Evolutionary conservation across 2,329 filamentous ascomycete genomes (phyloP), one percentile per base, ranked within the genome.

Genomic region (Trichoderma atroviride): DNA sequence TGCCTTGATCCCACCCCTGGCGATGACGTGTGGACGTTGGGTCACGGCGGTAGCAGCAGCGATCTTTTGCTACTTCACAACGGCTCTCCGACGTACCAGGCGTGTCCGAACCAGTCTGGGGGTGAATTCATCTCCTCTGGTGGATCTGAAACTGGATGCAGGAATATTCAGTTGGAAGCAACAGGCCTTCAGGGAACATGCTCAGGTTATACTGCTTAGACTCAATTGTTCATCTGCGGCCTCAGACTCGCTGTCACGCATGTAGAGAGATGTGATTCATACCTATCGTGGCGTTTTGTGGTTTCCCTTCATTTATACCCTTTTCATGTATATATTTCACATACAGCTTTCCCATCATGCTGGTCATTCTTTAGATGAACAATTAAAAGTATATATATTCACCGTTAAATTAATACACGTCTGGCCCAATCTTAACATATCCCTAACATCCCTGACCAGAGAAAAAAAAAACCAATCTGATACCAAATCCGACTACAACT

Each of bases 1-100:
- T 80, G 78, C 10, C 75, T 78, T 47, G 78, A 80, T 57, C 74
- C 74, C 22, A 79, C 73, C 1, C 76, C 75, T 1, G 77, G 78
- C 22, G 71, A 72, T 27, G 74, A 76, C 35, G 71, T 66, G 6
- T 79, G 76, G 76, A 74, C 74, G 5, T 61, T 79, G 7, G 70
- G 73, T 52, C 71, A 72, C 52, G 70, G 68, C 6, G 72, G 71
- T 7, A 72, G 71, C 11, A 72, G 69, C 11, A 71, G 69, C 65
- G 71, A 72, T 13, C 71, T 70, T 6, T 53, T 78, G 10, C 69
- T 79, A 5, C 40, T 69, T 1, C 74, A 77, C 29, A 74, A 79
- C 47, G 72, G 74, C 6, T 69, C 61, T 27, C 71, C 69, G 14
- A 69, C 61, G 1, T 79, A 76, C 55, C 70, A 73, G 53, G 75